Base-by-base conservation (phyloP, 768 basidiomycete genomes). In the Podaxis pistillaris region DNA sequence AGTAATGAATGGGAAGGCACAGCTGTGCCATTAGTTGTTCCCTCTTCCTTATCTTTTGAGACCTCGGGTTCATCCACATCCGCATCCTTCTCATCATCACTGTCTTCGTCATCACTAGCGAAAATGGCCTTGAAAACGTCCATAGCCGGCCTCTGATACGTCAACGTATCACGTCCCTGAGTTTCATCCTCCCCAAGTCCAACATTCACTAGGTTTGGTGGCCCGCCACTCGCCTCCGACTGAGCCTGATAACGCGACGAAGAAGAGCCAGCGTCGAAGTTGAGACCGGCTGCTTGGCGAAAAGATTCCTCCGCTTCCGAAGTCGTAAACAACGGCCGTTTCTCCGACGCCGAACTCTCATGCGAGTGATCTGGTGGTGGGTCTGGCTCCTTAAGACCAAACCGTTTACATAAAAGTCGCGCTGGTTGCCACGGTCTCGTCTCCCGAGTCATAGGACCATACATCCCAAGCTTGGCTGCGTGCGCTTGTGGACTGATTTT, bases 51-150 rank as follows among this genome's bases (percentile, higher is more conserved):
- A 30, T 72, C 69, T 13, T 72, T 68, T 58, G 66, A 70, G 11
- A 71, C 68, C 12, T 72, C 66, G 38, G 68, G 66, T 19, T 76
- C 78, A 0, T 67, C 63, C 7, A 70, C 65, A 24, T 70, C 64
- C 47, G 66, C 66, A 22, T 76, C 79, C 0, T 79, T 82, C 3
- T 94, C 93, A 2, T 87, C 87, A 8, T 87, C 91, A 17, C 87
- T 88, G 38, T 93, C 91, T 68, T 96, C 94, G 50, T 94, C 93
- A 64, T 94, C 93, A 74, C 92, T 94, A 11, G 94, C 96, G 72
- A 99, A 99, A 64, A 99, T 98, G 2, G 96, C 95, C 72, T 96
- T 97, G 81, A 98, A 99, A 49, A 98, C 86, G 69, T 94, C 91
- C 83, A 94, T 92, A 5, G 87, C 78, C 1, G 97, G 96, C 41